Evolutionary conservation across 2,329 filamentous ascomycete genomes (phyloP), one percentile per base, ranked within the genome.

Genomic region (Alternaria metachromatica): DNA sequence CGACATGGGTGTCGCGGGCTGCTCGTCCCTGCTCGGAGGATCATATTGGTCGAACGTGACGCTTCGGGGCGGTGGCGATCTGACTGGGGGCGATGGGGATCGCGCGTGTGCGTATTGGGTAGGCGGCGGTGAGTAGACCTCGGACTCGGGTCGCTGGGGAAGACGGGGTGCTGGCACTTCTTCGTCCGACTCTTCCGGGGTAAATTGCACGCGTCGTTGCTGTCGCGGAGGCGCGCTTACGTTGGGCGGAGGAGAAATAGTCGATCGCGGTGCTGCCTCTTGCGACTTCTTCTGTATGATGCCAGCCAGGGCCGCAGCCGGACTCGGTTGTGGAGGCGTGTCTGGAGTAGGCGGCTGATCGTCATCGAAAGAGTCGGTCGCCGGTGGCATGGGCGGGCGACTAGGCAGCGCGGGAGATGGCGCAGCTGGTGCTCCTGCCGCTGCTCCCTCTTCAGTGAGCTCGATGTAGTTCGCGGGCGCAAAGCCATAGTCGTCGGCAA

Each of bases 381-480:
- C 79, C 63, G 81, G 67, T 28, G 75, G 75, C 66, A 77, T 72
- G 56, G 80, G 66, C 53, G 81, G 78, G 41, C 82, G 75, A 21
- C 76, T 58, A 37, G 82, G 82, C 71, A 83, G 78, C 12, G 79
- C 67, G 25, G 82, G 82, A 41, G 87, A 86, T 20, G 88, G 83
- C 15, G 46, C 33, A 18, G 69, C 55, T 8, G 65, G 41, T 21
- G 66, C 60, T 11, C 65, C 63, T 28, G 66, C 37, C 53, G 80
- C 74, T 51, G 84, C 82, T 20, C 84, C 76, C 26, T 78, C 79
- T 44, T 86, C 85, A 50, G 84, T 80, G 55, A 93, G 81, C 70
- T 98, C 93, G 69, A 98, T 97, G 79, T 99, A 99, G 81, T 98
- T 99, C 64, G 95, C 88, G 4, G 96, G 96, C 58, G 92, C 96